phyloP scores from a whole-genome alignment of 2,329 filamentous ascomycete species.

The Botrytis squamosa region DNA sequence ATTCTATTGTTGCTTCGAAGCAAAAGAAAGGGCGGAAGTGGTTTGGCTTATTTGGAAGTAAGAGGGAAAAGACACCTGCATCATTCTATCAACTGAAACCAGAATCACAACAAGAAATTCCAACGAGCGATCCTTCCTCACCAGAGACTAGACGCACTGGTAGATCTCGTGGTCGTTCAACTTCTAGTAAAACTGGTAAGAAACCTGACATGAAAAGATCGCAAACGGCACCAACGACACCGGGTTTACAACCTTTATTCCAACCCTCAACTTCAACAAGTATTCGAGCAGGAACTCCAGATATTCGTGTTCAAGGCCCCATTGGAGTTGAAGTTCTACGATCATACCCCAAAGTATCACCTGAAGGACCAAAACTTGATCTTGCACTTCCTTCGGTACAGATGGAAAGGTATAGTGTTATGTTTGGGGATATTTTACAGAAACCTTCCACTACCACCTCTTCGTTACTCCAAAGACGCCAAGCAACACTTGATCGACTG shows the following conservation, averaged over 20 bases:
- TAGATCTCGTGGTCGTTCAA: slow-evolving; percentile 29
- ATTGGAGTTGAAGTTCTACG: slow-evolving; percentile 19
- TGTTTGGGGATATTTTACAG: slow-evolving; percentile 78
- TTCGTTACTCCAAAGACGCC: slow-evolving; percentile 53
- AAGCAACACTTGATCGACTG: slow-evolving; percentile 58
- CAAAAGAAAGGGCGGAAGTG: slow-evolving; percentile 57
- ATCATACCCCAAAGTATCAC: slow-evolving; percentile 8
- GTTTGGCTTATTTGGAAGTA: slow-evolving; percentile 50
- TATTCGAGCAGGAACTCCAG: slow-evolving; percentile 23
- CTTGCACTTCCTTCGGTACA: slow-evolving; percentile 78
- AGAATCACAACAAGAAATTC: slow-evolving; percentile 24
- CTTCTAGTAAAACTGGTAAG: slow-evolving; percentile 30
- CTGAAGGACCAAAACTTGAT: slow-evolving; percentile 53
- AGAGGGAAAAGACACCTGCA: slow-evolving; percentile 41
- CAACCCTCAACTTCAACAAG: background rate
- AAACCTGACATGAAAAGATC: slow-evolving; percentile 34
- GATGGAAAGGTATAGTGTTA: slow-evolving; percentile 89
- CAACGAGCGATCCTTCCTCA: slow-evolving; percentile 7
- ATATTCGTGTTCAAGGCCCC: slow-evolving; percentile 32
- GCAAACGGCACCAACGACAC: slow-evolving; percentile 32
- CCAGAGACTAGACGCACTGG: slow-evolving; percentile 21
- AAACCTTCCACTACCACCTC: slow-evolving; percentile 31
- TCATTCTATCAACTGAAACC: slow-evolving; percentile 38
- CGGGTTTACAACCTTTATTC: slow-evolving; percentile 26
- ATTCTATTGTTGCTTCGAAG: slow-evolving; percentile 23